Evolutionary conservation across 371 early-diverging fungal genomes (phyloP).

Genomic region (Amoeboradix gromovi): DNA sequence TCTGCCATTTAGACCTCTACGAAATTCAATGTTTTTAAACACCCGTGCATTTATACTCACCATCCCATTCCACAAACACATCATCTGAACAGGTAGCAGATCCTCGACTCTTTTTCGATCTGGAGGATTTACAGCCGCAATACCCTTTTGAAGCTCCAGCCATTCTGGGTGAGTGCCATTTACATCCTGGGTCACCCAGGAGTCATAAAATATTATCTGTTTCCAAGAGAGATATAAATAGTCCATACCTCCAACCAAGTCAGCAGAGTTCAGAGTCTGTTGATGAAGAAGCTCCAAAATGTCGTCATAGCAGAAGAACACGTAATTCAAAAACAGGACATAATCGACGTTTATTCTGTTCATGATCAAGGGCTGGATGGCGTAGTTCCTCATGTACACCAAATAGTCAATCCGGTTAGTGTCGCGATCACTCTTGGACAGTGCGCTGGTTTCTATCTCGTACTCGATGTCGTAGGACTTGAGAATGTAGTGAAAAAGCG

Average conservation of each 20-base stretch:
- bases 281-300: constrained; percentile 16
- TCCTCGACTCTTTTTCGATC: constrained; percentile 1
- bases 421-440: too few relatives aligned
- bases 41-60: background rate
- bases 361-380: constrained; percentile 10
- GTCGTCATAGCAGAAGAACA: constrained; percentile 16
- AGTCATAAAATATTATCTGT: constrained; percentile 11
- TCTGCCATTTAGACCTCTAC: background rate
- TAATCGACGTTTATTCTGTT: constrained; percentile 1
- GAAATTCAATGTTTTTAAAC: background rate
- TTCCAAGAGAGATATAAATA: constrained; percentile 4
- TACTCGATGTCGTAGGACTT: too few relatives aligned
- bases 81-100: background rate
- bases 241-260: constrained; percentile 17
- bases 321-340: constrained; percentile 17
- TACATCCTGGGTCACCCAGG: constrained; percentile 19
- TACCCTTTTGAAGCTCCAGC: background rate
- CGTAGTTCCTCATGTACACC: constrained; percentile 15
- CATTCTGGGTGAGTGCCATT: constrained; percentile 5
- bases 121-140: constrained; percentile 5
- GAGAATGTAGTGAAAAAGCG: too few relatives aligned
- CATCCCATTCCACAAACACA: background rate
- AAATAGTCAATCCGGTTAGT: constrained; percentile 15
- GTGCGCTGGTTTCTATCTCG: too few relatives aligned
- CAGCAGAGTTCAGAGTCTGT: constrained; percentile 7